Evolutionary conservation across 192 early-diverging fungal species (phyloP), one percentile per base, ranked within the genome.

Genomic region (Coemansia asiatica): DNA sequence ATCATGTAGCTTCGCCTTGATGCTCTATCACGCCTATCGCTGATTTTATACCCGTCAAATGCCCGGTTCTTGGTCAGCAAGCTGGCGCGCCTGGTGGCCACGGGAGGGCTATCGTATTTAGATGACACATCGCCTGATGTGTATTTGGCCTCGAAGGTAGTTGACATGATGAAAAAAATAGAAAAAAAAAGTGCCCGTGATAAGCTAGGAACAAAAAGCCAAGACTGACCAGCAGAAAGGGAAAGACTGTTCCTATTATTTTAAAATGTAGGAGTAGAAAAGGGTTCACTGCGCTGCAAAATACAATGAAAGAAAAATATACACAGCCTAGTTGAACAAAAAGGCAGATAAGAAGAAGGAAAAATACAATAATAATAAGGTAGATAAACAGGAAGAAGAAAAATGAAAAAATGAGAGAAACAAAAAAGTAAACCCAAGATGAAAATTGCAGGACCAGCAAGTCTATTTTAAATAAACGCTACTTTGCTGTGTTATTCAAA

Each of bases 11-110:
- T 47, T 33, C 54, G 59, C 21, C 62, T 40, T 27, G 33, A 56
- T 31, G 7, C 26, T 15, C 46, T 47, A 28, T 48, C 26, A 29
- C 36, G 26, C 21, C 66, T 60, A 64, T 68, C 72, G 15, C 69
- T 33, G 55, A 76, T 63, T 35, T 63, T 69, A 57, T 81, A 73
- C 7, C 79, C 70, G 64, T 81, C 79, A 50, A 81, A 81, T n/a
- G 79, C 79, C 44, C 69, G 69, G 73, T 81, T 81, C 28, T 62
- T 58, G 22, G 70, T 71, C 63, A 81, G 69, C 63, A 75, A 56
- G 54, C 73, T 75, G 28, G 79, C 79, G 13, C 70, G 69, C 35
- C 73, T 69, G 7, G 69, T 56, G 31, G 63, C 64, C 19, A 49
- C 61, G 0, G 50, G 31, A 19, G 61, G 60, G 15, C 53, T 35